Base-by-base conservation (phyloP, 805 yeast genomes). In the Pichia pseudocactophila region DNA sequence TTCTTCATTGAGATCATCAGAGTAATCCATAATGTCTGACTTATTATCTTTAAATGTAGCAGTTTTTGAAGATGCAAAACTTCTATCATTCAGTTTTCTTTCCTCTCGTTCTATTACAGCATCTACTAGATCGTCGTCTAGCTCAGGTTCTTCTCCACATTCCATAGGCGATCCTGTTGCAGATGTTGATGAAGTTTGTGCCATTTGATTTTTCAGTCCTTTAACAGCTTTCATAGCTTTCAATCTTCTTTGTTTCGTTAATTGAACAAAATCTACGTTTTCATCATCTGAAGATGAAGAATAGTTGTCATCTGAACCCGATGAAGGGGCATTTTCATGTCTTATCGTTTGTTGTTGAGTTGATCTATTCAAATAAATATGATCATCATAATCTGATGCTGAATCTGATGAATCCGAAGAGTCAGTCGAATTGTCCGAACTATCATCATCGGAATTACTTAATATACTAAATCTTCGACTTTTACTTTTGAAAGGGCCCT, bases 251-350 rank as follows among this genome's bases (percentile, higher is more conserved):
- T 80, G 82, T 9, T 81, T 83, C 30, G 84, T 82, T 46, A 83
- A 61, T 56, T 74, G 75, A 13, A 82, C 84, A 57, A 80, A 81
- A 61, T 83, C 90, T 2, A 82, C 77, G 50, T 76, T 78, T 30
- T 78, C 78, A 51, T 76, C 81, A 0, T 81, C 75, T 10, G 79
- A 73, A 10, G 73, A 65, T 2, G 58, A 55, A 13, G 57, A 55
- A 15, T 57, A 58, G 11, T 63, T 63, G 15, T 56, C 59, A 16
- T 59, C 59, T 2, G 62, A 63, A 18, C 58, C 61, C 8, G 42
- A 39, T 16, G 45, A 41, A 8, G 18, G 30, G 28, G 30, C 34
- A 11, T 59, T 65, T 17, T 20, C 33, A 16, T 33, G 30, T 20
- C 36, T 33, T n/a, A 20, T 31, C 10, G 18, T 36, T 16, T 26